Evolutionary conservation across 768 basidiomycete species (phyloP).

Genomic region (Mycena epipterygia): DNA sequence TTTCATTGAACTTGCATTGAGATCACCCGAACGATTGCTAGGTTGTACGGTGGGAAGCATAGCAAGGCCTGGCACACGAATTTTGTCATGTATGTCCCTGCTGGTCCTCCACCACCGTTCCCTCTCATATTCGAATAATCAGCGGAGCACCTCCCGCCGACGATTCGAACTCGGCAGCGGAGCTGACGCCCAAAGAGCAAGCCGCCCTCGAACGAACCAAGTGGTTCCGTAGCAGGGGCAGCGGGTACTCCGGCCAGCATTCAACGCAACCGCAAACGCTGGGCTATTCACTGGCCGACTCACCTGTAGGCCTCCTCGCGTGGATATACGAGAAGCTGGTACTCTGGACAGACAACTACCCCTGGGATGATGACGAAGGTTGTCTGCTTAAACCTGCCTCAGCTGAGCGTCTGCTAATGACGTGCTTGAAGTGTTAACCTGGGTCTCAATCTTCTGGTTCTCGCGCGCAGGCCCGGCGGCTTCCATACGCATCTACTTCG

Average conservation of each 20-base stretch:
- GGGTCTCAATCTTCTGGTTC: slow-evolving; percentile 20
- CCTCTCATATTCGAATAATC: not conserved
- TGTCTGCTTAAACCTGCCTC: not conserved
- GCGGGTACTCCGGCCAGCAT: not conserved
- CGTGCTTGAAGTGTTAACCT: slow-evolving; percentile 4
- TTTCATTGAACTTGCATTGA: slow-evolving; percentile 23
- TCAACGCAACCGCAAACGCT: slow-evolving; percentile 11
- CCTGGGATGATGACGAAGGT: slow-evolving; percentile 27
- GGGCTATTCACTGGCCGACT: slow-evolving; percentile 50
- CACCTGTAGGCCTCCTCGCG: slow-evolving; percentile 55
- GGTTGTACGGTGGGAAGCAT: slow-evolving; percentile 52
- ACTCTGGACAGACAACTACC: slow-evolving; percentile 12
- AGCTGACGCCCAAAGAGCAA: slow-evolving; percentile 3
- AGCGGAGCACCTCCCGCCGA: slow-evolving; percentile 1
- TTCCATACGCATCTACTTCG: slow-evolving; percentile 18
- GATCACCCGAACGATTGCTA: slow-evolving; percentile 52
- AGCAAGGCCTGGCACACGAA: slow-evolving; percentile 65
- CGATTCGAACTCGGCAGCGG: not conserved
- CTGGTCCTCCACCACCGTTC: not conserved
- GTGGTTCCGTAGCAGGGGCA: slow-evolving; percentile 4
- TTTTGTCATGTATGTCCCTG: slow-evolving; percentile 21
- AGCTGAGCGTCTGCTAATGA: not conserved
- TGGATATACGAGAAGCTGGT: slow-evolving; percentile 49
- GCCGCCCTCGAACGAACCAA: not conserved
- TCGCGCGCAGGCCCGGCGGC: slow-evolving; percentile 18